phyloP scores from a whole-genome alignment of 805 yeast species.

The Candida sphagnicola region DNA sequence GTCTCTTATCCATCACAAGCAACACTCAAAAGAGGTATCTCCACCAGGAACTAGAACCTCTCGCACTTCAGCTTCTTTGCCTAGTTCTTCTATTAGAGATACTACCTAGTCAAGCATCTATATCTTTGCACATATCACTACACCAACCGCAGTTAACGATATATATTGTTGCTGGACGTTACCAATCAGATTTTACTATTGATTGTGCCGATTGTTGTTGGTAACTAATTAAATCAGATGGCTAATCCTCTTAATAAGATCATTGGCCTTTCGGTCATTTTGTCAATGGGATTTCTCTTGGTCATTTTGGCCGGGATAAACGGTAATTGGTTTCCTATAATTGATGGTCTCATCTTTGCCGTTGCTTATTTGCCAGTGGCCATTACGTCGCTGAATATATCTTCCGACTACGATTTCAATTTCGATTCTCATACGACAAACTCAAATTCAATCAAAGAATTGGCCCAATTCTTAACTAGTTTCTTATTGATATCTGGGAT shows the following conservation, averaged over 20 bases:
- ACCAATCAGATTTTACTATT: no score
- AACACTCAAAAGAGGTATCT: no score
- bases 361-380: conserved; percentile 38
- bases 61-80: no score
- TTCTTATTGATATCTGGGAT: conserved; percentile 72
- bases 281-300: conserved; percentile 86
- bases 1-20: no score
- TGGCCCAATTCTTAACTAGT: conserved; percentile 78
- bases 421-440: conserved; percentile 32
- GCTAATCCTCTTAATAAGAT: conserved; percentile 68
- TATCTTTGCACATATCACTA: no score
- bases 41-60: no score
- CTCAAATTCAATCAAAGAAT: conserved; percentile 54
- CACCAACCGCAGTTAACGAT: no score
- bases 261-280: conserved; percentile 68
- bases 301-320: conserved; percentile 83
- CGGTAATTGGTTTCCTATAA: conserved; percentile 88
- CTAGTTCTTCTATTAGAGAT: no score
- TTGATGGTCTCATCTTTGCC: conserved; percentile 48
- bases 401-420: conserved; percentile 40
- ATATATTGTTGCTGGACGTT: no score
- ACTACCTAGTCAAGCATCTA: no score
- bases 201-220: no score
- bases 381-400: conserved; percentile 18
- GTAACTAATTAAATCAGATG: no score